Evolutionary conservation across 2,329 filamentous ascomycete species (phyloP), one percentile per base, ranked within the genome.

Genomic region (Hypomyces rosellus): DNA sequence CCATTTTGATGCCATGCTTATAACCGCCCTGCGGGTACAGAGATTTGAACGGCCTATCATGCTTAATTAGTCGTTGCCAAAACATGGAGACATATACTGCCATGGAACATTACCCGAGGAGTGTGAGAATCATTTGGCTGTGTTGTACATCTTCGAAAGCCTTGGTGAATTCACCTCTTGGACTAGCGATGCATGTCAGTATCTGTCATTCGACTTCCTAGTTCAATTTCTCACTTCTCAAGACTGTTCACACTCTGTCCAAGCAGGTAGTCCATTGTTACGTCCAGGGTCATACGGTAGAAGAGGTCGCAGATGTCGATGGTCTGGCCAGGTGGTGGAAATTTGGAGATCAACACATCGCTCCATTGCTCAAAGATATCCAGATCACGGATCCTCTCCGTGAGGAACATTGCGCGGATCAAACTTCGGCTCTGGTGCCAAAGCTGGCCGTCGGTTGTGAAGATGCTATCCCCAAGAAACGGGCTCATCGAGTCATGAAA

Each of bases 361-460:
- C 51, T 51, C 55, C 57, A 60, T 20, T 34, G 45, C 12, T 95
- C 89, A 62, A 95, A 91, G 50, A 85, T 83, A 45, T 89, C 77
- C 53, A 96, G 70, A 65, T 96, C 88, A 53, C 85, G 86, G 34
- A 96, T 80, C 20, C 90, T 85, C 61, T 95, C 87, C 60, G 85
- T 86, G 61, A 89, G 82, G 66, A 96, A 96, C 63, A 95, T 89
- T 0, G 91, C 90, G 2, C 90, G 79, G 55, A 96, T 84, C 53
- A 96, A 74, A 55, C 86, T 82, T 22, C 91, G 78, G 46, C 85
- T 90, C 48, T 78, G 76, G 57, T 92, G 88, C 91, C 90, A 95
- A 43, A 77, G 69, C 34, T 82, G 73, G 7, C 86, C 85, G 64
- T 96, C 91, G 0, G 89, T 95, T 7, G 84, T 84, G 67, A 88